These are phyloP conservation scores for Fusarium pininemorale DNA, from an alignment of 2,329 filamentous ascomycete species.

Conservation along the genomic window DNA sequence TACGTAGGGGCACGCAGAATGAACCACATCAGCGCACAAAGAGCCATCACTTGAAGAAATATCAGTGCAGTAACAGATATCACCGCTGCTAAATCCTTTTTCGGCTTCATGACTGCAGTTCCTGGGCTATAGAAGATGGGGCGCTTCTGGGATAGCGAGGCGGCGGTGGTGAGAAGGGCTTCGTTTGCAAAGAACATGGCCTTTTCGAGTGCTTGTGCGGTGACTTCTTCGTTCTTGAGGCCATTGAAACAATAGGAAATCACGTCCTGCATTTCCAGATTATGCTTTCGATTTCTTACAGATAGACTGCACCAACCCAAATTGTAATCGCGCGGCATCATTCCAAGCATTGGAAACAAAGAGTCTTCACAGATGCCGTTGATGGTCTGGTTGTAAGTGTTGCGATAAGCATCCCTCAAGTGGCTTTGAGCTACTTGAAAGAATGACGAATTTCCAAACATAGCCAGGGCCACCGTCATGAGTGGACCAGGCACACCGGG, in stretches of 20 bases:
- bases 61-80: constrained; percentile 3
- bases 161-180: background rate
- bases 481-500: constrained; percentile 1
- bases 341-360: background rate
- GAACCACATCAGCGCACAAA: constrained; percentile 1
- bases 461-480: constrained; percentile 11
- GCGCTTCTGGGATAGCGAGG: background rate
- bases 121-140: background rate
- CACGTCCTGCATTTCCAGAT: background rate
- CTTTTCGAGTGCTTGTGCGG: background rate
- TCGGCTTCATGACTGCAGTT: background rate
- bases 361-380: background rate
- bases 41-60: background rate
- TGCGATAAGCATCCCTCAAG: background rate
- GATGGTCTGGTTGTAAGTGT: background rate
- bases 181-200: constrained; percentile 31
- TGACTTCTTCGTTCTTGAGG: background rate
- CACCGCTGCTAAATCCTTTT: background rate
- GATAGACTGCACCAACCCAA: background rate
- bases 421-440: background rate
- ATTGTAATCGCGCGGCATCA: background rate
- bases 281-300: background rate
- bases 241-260: background rate
- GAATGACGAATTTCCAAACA: constrained; percentile 13
- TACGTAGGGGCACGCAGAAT: constrained; percentile 11